Evolutionary conservation across 306 rosid genomes (phyloP).

Genomic region (Corylus avellana): DNA sequence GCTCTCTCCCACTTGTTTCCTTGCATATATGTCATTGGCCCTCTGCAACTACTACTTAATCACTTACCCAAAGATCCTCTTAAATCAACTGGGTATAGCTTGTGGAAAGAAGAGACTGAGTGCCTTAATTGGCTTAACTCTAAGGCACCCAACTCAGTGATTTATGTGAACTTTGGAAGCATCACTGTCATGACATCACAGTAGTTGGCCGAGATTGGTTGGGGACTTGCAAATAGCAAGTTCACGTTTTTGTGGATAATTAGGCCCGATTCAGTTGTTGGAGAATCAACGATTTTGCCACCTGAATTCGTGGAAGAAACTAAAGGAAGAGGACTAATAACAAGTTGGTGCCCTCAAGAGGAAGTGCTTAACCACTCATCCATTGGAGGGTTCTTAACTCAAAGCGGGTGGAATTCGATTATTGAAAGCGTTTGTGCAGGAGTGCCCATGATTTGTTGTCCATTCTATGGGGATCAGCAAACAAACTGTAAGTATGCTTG

Average conservation of each 20-base stretch:
- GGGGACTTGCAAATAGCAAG: slow-evolving; percentile 25
- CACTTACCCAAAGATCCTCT: neutral
- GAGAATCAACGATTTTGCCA: neutral
- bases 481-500: neutral
- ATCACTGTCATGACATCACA: neutral
- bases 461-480: neutral
- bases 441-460: slow-evolving; percentile 10
- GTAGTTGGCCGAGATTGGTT: slow-evolving; percentile 12
- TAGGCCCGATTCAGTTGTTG: slow-evolving; percentile 6
- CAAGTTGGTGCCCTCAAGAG: slow-evolving; percentile 30
- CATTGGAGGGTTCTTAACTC: slow-evolving; percentile 14
- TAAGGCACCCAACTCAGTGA: slow-evolving; percentile 7
- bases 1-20: slow-evolving; percentile 8
- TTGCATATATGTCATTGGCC: slow-evolving; percentile 9
- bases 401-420: slow-evolving; percentile 22
- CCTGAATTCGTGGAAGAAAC: neutral
- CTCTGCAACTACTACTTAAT: slow-evolving; percentile 2
- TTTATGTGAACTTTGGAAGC: slow-evolving; percentile 27
- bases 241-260: slow-evolving; percentile 17
- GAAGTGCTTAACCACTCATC: slow-evolving; percentile 14
- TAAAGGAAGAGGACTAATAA: slow-evolving; percentile 12
- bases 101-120: slow-evolving; percentile 19
- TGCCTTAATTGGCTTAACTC: slow-evolving; percentile 21
- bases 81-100: neutral
- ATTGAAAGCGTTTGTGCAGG: slow-evolving; percentile 14